Base-by-base conservation (phyloP, 768 basidiomycete species). In the Boletellus ananiceps region DNA sequence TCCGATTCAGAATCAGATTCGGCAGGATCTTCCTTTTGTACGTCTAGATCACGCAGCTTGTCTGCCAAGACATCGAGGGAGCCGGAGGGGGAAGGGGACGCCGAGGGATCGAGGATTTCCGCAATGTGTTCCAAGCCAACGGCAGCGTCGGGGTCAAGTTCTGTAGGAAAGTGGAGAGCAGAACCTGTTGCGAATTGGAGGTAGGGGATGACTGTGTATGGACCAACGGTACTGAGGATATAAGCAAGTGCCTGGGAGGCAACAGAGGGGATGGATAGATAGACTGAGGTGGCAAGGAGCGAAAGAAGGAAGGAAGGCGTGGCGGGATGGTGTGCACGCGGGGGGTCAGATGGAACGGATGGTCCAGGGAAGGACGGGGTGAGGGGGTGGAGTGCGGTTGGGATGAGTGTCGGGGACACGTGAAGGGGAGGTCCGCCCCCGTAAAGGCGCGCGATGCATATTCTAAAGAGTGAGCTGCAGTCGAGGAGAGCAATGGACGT, bases 361-460 rank as follows among this genome's bases (percentile, higher is more conserved):
- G 66, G 55, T 11, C 67, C 55, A 1, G 76, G 75, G 58, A 82
- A 85, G n/a, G 76, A 74, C 2, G 84, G 74, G 0, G 88, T 88
- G 43, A 95, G 75, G 2, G 93, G 92, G 32, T 84, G 73, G 2
- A 73, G 60, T 2, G 82, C 62, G 0, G 83, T 83, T 3, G 93
- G 83, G 46, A 86, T 73, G 31, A 89, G 68, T 18, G 76, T 71
- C 0, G 83, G 75, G 15, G 84, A 78, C 44, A 93, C 71, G 57
- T 83, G 74, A 34, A 95, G 74, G 0, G 75, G 74, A 12, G 93
- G 93, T 0, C 90, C 86, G 15, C 89, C 86, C 19, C 92, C 90
- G 59, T 95, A 96, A 6, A 96, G 76, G 34, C 87, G 79, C 8
- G 93, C 80, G 46, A 95, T 80, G 67, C 90, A 93, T 56, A 94